phyloP scores from a whole-genome alignment of 2,329 filamentous ascomycete genomes.

The Septoria petroselini region DNA sequence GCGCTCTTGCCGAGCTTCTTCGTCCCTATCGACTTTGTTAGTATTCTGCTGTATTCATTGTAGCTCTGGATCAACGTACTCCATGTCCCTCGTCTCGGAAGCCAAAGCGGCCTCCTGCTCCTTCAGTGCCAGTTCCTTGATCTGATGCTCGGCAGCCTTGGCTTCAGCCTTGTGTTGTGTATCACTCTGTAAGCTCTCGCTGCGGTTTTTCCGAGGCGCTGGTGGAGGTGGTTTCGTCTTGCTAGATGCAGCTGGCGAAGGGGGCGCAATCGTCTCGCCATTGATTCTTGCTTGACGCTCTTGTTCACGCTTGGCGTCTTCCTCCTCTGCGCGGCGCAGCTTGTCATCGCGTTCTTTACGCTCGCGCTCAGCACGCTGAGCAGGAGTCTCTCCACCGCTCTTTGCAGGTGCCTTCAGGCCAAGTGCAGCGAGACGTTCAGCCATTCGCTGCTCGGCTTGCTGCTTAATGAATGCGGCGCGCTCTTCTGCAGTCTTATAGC shows the following conservation, averaged over 20 bases:
- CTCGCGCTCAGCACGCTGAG: constrained; percentile 85
- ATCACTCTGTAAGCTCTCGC: constrained; percentile 57
- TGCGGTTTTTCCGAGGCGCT: constrained; percentile 68
- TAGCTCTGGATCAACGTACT: constrained; percentile 61
- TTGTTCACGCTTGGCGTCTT: constrained; percentile 82
- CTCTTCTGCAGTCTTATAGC: constrained; percentile 89
- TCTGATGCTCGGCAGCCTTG: constrained; percentile 58
- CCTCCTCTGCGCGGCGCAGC: constrained; percentile 84
- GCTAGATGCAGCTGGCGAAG: constrained; percentile 47
- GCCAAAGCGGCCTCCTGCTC: constrained; percentile 75
- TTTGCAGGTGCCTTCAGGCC: constrained; percentile 83
- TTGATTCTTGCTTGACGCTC: constrained; percentile 80
- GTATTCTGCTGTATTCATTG: constrained; percentile 17
- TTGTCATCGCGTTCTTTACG: constrained; percentile 83
- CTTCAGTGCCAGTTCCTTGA: constrained; percentile 54
- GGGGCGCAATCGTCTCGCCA: constrained; percentile 67
- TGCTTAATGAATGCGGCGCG: constrained; percentile 94
- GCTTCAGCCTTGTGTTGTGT: constrained; percentile 54
- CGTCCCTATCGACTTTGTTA: constrained; percentile 56
- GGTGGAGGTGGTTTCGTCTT: constrained; percentile 55
- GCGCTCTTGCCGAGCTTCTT: constrained; percentile 71
- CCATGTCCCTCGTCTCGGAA: constrained; percentile 68
- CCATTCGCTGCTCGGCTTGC: constrained; percentile 95
- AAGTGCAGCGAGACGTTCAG: constrained; percentile 87
- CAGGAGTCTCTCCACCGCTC: constrained; percentile 67